Conservation (phyloP, 129 eudicot species). For the Ambrosia trifida region DNA sequence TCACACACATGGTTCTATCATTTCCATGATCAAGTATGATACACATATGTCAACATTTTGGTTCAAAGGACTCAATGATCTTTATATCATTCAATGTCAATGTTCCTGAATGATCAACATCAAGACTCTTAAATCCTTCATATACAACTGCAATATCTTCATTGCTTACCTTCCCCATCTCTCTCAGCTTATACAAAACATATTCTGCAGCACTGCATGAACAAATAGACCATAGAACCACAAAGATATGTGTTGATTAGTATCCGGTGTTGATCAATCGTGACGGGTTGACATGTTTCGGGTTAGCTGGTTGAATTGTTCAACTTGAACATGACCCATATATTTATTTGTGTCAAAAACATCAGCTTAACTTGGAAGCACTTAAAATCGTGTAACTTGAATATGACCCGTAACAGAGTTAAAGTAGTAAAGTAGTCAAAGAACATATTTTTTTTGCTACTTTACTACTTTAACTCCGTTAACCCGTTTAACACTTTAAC, state of each 20-base stretch:
- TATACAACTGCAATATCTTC: constrained; percentile 50
- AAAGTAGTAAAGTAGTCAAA: no score
- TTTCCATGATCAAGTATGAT: constrained; percentile 20
- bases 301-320: no score
- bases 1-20: neutral
- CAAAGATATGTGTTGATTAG: neutral
- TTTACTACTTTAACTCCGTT: no score
- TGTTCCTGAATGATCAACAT: constrained; percentile 79
- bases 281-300: no score
- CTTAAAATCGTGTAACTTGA: no score
- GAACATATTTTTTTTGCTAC: no score
- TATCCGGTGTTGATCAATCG: neutral
- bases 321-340: no score
- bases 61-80: constrained; percentile 33
- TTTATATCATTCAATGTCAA: constrained; percentile 55
- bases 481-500: no score
- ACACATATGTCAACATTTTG: constrained; percentile 10
- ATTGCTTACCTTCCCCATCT: constrained; percentile 71
- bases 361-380: no score
- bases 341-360: no score
- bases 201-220: constrained; percentile 66
- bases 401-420: no score
- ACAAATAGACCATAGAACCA: neutral
- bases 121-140: constrained; percentile 61
- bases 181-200: constrained; percentile 61